Evolutionary conservation across 2,329 filamentous ascomycete species (phyloP).

Genomic region (Scorias spongiosa): DNA sequence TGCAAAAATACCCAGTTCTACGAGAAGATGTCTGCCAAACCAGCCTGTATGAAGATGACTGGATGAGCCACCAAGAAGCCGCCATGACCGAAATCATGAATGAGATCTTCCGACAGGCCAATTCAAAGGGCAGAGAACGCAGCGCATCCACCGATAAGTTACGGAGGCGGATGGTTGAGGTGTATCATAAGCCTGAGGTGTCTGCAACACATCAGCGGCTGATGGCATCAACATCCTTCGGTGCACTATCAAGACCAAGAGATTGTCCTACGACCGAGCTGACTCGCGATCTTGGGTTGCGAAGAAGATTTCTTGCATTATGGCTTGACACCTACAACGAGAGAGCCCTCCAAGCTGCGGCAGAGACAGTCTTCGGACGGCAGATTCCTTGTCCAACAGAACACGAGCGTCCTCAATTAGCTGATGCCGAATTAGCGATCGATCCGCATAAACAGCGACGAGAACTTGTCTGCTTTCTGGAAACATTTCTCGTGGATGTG

Average conservation of each 20-base stretch:
- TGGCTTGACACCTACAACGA: constrained; percentile 45
- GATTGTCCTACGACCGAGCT: constrained; percentile 34
- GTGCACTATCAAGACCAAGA: constrained; percentile 41
- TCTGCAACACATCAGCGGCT: constrained; percentile 39
- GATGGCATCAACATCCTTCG: constrained; percentile 43
- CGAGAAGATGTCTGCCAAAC: constrained; percentile 39
- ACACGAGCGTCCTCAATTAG: neutral
- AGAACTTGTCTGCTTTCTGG: constrained; percentile 30
- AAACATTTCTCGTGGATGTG: constrained; percentile 42
- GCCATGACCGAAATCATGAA: constrained; percentile 47
- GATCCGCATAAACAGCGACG: constrained; percentile 10
- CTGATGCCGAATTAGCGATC: constrained; percentile 7
- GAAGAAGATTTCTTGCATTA: constrained; percentile 40
- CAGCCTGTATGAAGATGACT: constrained; percentile 47
- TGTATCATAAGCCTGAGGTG: constrained; percentile 40
- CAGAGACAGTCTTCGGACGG: constrained; percentile 45
- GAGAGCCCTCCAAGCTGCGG: constrained; percentile 33
- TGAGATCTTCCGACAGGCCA: constrained; percentile 32
- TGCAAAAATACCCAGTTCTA: constrained; percentile 34
- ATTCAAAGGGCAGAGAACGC: constrained; percentile 8
- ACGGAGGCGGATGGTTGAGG: constrained; percentile 32
- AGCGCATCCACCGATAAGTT: constrained; percentile 12
- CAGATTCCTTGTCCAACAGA: constrained; percentile 9
- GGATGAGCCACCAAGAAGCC: constrained; percentile 46
- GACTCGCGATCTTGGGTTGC: constrained; percentile 41